Percentiles rank a stretch among this genome's conserved stretches.
Conservation (phyloP, 2,329 filamentous ascomycete species). For the Arthroderma sp. region DNA sequence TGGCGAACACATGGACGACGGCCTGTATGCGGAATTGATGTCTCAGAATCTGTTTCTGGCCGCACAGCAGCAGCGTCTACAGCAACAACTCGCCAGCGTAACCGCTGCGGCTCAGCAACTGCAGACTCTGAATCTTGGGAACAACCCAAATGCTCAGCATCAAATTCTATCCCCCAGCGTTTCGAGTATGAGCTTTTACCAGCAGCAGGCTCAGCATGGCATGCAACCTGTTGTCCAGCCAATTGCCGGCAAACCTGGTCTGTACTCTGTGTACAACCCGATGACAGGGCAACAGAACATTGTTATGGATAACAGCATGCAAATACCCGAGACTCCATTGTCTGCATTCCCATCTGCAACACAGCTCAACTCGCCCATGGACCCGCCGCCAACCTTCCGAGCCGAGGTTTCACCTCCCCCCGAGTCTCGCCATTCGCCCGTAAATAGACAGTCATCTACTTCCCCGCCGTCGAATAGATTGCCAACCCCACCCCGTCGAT, state of each 20-base stretch:
- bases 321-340: constrained; percentile 28
- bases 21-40: constrained; percentile 74
- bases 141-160: constrained; percentile 27
- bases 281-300: constrained; percentile 73
- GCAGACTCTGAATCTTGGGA: constrained; percentile 58
- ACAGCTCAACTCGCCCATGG: constrained; percentile 35
- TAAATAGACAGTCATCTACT: constrained; percentile 41
- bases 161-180: constrained; percentile 38
- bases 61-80: constrained; percentile 86
- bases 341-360: constrained; percentile 18
- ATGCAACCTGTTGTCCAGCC: constrained; percentile 52
- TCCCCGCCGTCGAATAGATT: constrained; percentile 4
- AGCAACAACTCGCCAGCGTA: constrained; percentile 78
- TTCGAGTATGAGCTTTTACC: constrained; percentile 42
- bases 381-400: constrained; percentile 50
- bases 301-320: constrained; percentile 55
- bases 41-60: constrained; percentile 85
- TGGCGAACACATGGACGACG: constrained; percentile 68
- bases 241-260: constrained; percentile 55
- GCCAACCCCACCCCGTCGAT: constrained; percentile 6
- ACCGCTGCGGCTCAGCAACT: constrained; percentile 75
- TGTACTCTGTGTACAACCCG: constrained; percentile 75
- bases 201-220: constrained; percentile 53
- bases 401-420: constrained; percentile 73
- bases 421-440: constrained; percentile 42